A percentile compares a stretch with the other conserved stretches of the same genome.
Evolutionary conservation across 2,329 filamentous ascomycete genomes (phyloP).

Genomic region (Tolypocladium paradoxum): DNA sequence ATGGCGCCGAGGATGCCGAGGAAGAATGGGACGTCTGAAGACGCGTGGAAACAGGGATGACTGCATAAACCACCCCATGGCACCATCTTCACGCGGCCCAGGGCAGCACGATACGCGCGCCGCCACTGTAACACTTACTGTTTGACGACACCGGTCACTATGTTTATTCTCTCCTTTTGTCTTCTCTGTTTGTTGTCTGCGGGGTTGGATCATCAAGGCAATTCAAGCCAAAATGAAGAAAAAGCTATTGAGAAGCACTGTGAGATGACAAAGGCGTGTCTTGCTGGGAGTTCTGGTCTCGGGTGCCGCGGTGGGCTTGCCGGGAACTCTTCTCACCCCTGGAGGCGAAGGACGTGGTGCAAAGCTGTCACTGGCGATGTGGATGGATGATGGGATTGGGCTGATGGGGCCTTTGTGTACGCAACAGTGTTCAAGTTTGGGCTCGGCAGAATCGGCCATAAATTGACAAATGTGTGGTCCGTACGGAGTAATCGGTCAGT

Average conservation of each 20-base stretch:
- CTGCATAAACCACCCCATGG: background rate
- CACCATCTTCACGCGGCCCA: background rate
- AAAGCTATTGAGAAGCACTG: background rate
- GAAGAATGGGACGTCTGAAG: slow-evolving; percentile 42
- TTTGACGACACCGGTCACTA: background rate
- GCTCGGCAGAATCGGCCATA: background rate
- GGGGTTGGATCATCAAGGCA: slow-evolving; percentile 12
- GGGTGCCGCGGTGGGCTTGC: background rate
- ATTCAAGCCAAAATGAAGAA: slow-evolving; percentile 5
- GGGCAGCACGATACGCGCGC: background rate
- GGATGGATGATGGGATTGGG: background rate
- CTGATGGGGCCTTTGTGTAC: background rate
- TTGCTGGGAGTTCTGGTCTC: background rate
- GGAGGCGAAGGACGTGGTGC: background rate
- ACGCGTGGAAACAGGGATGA: background rate
- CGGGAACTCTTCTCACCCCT: background rate
- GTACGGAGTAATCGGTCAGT: no score
- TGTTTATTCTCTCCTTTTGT: slow-evolving; percentile 9
- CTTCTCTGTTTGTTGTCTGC: slow-evolving; percentile 6
- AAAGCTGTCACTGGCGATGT: background rate
- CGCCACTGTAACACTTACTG: slow-evolving; percentile 3
- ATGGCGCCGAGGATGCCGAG: slow-evolving; percentile 29
- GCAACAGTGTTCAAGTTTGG: background rate
- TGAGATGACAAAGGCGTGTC: background rate
- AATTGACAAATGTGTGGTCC: background rate